phyloP scores from a whole-genome alignment of 2,329 filamentous ascomycete species.

The Fusarium sp. region DNA sequence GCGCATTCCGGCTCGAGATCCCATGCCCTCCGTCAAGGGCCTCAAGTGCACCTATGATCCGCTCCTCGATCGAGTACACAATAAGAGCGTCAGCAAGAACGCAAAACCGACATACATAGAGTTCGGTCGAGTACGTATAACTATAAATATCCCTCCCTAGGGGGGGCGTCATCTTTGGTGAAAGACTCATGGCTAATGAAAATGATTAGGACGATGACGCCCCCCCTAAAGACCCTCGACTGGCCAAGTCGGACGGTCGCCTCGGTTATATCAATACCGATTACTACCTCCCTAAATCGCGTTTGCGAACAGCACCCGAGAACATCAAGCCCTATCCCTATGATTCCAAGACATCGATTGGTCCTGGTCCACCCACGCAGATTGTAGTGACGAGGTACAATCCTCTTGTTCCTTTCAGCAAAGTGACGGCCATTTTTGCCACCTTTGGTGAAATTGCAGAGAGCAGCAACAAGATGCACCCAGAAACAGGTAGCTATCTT shows the following conservation, averaged over 20 bases:
- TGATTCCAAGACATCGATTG: conserved; percentile 83
- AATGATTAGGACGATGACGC: conserved; percentile 78
- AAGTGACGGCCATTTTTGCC: conserved; percentile 78
- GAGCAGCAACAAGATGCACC: conserved; percentile 93
- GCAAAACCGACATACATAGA: conserved; percentile 69
- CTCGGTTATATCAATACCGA: conserved; percentile 74
- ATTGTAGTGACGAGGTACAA: conserved; percentile 97
- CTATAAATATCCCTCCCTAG: conserved; percentile 50
- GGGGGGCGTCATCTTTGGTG: conserved; percentile 69
- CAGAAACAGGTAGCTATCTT: conserved; percentile 90
- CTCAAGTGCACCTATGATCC: conserved; percentile 69
- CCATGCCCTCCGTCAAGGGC: conserved; percentile 61
- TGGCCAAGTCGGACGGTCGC: conserved; percentile 70
- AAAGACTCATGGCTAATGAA: conserved; percentile 65
- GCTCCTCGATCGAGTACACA: conserved; percentile 58
- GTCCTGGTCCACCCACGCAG: conserved; percentile 87
- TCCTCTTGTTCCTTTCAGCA: conserved; percentile 81
- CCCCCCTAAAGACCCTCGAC: conserved; percentile 82
- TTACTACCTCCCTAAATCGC: conserved; percentile 75
- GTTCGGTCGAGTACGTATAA: conserved; percentile 72
- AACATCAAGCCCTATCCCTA: conserved; percentile 82
- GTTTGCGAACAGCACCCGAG: conserved; percentile 76
- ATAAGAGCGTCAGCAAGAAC: conserved; percentile 62
- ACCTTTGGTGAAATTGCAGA: conserved; percentile 88
- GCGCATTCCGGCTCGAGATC: conserved; percentile 66